phyloP scores from a whole-genome alignment of 163 green algal genomes.

The Chlamydomonas reinhardtii region DNA sequence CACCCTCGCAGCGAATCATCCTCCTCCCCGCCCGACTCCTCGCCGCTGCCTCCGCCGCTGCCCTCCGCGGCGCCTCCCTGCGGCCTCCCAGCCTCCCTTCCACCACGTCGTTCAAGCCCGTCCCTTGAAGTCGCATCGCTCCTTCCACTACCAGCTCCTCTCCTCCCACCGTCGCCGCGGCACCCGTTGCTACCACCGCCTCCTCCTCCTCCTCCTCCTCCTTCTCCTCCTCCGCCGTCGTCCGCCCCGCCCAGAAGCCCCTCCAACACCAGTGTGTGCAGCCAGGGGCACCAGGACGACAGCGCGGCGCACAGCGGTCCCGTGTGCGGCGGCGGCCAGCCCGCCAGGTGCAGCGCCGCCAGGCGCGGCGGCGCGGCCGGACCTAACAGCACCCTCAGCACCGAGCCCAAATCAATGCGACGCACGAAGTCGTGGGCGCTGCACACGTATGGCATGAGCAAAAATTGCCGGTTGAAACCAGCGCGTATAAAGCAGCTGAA shows the following conservation, averaged over 20 bases:
- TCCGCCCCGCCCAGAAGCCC: neutral
- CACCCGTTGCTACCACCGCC: too few relatives aligned
- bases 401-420: neutral
- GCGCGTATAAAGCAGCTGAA: too few relatives aligned
- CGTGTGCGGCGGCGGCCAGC: neutral
- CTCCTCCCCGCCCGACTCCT: too few relatives aligned
- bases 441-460: neutral
- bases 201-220: neutral
- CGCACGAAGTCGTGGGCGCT: conserved; percentile 6
- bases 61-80: too few relatives aligned
- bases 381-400: neutral
- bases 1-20: too few relatives aligned
- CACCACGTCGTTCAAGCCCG: too few relatives aligned
- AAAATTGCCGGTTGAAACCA: too few relatives aligned
- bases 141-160: too few relatives aligned
- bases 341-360: conserved; percentile 7
- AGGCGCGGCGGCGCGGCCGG: neutral
- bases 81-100: too few relatives aligned
- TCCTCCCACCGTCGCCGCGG: too few relatives aligned
- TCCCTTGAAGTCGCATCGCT: too few relatives aligned
- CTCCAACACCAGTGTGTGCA: conserved; percentile 1
- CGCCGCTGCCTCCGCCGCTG: too few relatives aligned
- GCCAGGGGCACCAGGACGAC: neutral
- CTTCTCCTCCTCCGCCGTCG: neutral
- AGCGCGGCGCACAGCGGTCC: neutral